Percentiles rank a stretch among this genome's conserved stretches.
These are phyloP conservation scores for Diaporthe sp. DNA, from an alignment of 2,329 filamentous ascomycete species.

Conservation along the genomic window DNA sequence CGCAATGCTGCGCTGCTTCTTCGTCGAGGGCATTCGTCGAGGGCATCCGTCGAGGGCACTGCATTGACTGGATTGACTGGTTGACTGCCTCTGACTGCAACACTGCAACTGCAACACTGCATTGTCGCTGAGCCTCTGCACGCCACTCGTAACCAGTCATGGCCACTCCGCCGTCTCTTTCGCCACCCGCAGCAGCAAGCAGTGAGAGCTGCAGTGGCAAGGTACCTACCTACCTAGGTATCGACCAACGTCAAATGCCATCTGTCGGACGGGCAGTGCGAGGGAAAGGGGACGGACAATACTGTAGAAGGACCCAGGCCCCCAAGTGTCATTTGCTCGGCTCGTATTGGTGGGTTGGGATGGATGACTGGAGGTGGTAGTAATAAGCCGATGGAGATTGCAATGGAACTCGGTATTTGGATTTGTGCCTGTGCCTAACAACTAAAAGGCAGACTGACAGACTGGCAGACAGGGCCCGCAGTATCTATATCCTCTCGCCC, in stretches of 20 bases:
- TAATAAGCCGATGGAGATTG: constrained; percentile 30
- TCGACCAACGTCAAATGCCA: background rate
- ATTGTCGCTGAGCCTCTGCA: constrained; percentile 5
- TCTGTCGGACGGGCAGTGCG: background rate
- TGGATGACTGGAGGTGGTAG: constrained; percentile 5
- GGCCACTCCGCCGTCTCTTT: too few relatives aligned
- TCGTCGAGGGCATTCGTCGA: too few relatives aligned
- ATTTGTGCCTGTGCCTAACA: constrained; percentile 8
- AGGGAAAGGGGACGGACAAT: background rate
- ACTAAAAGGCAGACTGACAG: background rate
- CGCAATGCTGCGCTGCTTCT: background rate
- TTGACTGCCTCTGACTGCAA: background rate
- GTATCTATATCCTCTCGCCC: too few relatives aligned
- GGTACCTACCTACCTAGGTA: background rate
- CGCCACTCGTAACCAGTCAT: background rate
- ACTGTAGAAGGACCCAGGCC: background rate
- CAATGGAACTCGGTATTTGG: constrained; percentile 23
- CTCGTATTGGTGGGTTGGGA: constrained; percentile 16
- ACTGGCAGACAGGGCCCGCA: background rate
- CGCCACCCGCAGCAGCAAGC: background rate
- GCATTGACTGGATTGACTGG: background rate
- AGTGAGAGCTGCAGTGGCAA: background rate
- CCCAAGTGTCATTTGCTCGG: constrained; percentile 20
- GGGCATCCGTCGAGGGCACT: background rate
- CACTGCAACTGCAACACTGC: background rate